Base-by-base conservation (phyloP, 1,284 basidiomycete genomes). In the Limonomyces culmigenus region DNA sequence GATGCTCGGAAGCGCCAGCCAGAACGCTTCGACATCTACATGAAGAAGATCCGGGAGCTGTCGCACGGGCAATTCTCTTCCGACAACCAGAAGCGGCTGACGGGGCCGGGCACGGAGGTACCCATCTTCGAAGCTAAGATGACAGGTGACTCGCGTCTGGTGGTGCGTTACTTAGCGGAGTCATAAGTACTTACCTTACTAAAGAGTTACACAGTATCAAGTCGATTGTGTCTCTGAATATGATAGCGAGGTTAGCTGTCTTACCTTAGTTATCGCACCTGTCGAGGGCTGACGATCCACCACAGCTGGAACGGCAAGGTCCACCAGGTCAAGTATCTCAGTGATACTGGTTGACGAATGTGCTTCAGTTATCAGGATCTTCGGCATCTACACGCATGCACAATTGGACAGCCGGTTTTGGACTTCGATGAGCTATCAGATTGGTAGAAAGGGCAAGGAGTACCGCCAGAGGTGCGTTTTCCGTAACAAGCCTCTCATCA, bases 51-150 rank as follows among this genome's bases (percentile, higher is more conserved):
- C 44, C n/a, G n/a, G n/a, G n/a, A 76, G 39, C 56, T 78, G 3
- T 78, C 74, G 0, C 63, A 66, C 5, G 75, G 76, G 0, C 65
- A 73, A 41, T 78, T 79, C 47, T 76, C 74, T 0, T 59, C 61
- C 5, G 70, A 76, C 41, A 79, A 79, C 41, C 72, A 78, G 43
- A 78, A 75, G 49, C 52, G 60, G n/a, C 52, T 79, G 12, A 70
- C 60, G 19, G 63, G 62, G 0, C 40, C 54, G 0, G 49, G 55
- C 21, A 52, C 52, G 5, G 64, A 63, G 8, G 50, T 74, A 5
- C 73, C 75, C 0, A 65, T 79, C 5, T 79, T 63, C 37, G 74
- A 77, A 46, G 75, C 76, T 0, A 77, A 76, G 47, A 70, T 78
- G 65, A 73, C 70, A 1, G 43, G 62, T 0, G 72, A 77, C 45